Base-by-base conservation (phyloP, 2,329 filamentous ascomycete genomes). In the Sporothrix variecibatus region DNA sequence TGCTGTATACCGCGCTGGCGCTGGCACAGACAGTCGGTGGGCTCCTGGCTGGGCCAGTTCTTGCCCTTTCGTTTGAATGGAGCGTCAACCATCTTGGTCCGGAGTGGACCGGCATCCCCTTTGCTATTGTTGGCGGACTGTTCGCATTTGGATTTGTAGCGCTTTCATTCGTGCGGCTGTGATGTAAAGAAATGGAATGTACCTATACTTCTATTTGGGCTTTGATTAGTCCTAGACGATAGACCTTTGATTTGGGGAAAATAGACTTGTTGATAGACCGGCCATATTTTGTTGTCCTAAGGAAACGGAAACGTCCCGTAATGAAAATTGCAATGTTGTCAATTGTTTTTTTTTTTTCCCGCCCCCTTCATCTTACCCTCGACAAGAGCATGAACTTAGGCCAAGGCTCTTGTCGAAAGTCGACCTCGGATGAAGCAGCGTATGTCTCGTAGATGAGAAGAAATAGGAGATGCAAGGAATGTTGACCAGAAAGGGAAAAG, bases 81-180 rank as follows among this genome's bases (percentile, higher is more conserved):
- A 23, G 67, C 9, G 2, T 70, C 28, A 65, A 65, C 38, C 67
- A 38, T 12, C 49, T 56, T 3, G 67, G 67, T 31, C 67, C 15
- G 9, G 49, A 40, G 17, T 70, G 67, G 67, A 70, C 49, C 20
- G 67, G 67, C 67, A 70, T 70, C 6, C 49, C 67, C 5, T 70
- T 70, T 70, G 67, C 28, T 12, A 23, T 70, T 70, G 67, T 70
- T 4, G 67, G 46, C 5, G 46, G 28, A 12, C n/a, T 70, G 11
- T 70, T 70, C 56, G 49, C 67, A 20, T 70, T 28, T 56, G 67
- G 49, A 34, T 26, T 70, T 15, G 1, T 70, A 4, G 67, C 46
- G 17, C 20, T 56, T 40, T 56, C 67, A 6, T 70, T 53, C n/a
- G 31, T 56, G 34, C 43, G 20, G 40, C 6, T 56, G 26, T 68